A percentile compares a stretch with the other conserved stretches of the same genome.
These are phyloP conservation scores for Hura crepitans DNA, from an alignment of 441 rosid genomes.

Conservation along the genomic window DNA sequence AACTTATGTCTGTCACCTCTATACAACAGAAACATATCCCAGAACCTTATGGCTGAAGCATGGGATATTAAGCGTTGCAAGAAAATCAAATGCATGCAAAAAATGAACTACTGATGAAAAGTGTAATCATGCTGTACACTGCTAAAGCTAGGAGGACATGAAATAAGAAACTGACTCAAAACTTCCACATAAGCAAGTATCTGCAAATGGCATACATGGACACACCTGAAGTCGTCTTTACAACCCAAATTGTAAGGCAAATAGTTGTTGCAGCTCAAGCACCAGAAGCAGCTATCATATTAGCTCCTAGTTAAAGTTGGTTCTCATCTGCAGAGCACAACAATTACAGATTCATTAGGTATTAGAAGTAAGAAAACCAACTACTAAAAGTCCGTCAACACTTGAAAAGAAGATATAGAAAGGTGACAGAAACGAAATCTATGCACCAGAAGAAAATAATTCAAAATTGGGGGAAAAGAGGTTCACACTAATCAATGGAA, in stretches of 20 bases:
- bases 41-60: not conserved
- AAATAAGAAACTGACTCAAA: not conserved
- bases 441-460: slow-evolving; percentile 4
- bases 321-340: slow-evolving; percentile 39
- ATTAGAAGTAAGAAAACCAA: not conserved
- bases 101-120: not conserved
- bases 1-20: not conserved
- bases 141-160: not conserved
- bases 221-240: slow-evolving; percentile 92
- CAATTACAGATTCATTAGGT: slow-evolving; percentile 5
- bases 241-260: slow-evolving; percentile 94
- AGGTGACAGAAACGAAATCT: slow-evolving; percentile 14
- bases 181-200: not conserved
- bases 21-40: not conserved
- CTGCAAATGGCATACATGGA: slow-evolving; percentile 3
- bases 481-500: slow-evolving; percentile 51
- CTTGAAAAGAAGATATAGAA: not conserved
- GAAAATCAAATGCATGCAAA: not conserved
- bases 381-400: not conserved
- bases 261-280: slow-evolving; percentile 86
- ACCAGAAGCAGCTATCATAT: slow-evolving; percentile 86
- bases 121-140: not conserved
- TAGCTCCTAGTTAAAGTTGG: slow-evolving; percentile 63
- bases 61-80: not conserved
- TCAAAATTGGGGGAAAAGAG: not conserved